Conservation (phyloP, 768 basidiomycete species). For the Pholiota molesta region DNA sequence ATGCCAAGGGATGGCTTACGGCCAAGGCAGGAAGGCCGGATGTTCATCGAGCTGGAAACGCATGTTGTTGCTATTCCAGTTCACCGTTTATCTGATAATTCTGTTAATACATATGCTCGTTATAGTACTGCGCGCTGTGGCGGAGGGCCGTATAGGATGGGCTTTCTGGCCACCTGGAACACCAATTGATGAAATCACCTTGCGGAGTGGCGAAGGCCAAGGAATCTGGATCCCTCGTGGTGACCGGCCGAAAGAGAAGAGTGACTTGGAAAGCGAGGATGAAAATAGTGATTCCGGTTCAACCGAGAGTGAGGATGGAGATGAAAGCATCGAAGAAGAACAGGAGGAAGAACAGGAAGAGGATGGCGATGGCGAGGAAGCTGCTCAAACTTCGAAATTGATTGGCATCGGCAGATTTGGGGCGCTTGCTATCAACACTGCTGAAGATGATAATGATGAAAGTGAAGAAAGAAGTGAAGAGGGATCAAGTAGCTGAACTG, state of each 20-base stretch:
- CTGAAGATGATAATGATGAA: constrained; percentile 24
- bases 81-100: background rate
- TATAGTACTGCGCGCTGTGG: constrained; percentile 78
- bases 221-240: constrained; percentile 63
- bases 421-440: constrained; percentile 37
- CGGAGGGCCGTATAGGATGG: constrained; percentile 83
- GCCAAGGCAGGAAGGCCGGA: constrained; percentile 92
- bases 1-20: constrained; percentile 81
- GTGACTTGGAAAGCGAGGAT: constrained; percentile 24
- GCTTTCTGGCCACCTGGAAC: constrained; percentile 79
- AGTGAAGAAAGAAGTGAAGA: constrained; percentile 24
- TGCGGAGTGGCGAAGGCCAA: constrained; percentile 31
- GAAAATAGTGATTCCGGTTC: constrained; percentile 8
- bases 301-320: constrained; percentile 25
- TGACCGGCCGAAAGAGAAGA: constrained; percentile 31
- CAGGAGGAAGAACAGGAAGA: constrained; percentile 31
- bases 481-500: constrained; percentile 3
- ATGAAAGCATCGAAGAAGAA: constrained; percentile 36
- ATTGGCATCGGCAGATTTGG: constrained; percentile 39
- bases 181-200: constrained; percentile 25
- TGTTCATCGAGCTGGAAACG: constrained; percentile 86
- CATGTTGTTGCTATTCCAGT: constrained; percentile 55
- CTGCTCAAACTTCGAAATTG: constrained; percentile 4
- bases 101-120: background rate
- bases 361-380: constrained; percentile 18